Conservation (phyloP, 768 basidiomycete genomes). For the Amanita fuliginea region DNA sequence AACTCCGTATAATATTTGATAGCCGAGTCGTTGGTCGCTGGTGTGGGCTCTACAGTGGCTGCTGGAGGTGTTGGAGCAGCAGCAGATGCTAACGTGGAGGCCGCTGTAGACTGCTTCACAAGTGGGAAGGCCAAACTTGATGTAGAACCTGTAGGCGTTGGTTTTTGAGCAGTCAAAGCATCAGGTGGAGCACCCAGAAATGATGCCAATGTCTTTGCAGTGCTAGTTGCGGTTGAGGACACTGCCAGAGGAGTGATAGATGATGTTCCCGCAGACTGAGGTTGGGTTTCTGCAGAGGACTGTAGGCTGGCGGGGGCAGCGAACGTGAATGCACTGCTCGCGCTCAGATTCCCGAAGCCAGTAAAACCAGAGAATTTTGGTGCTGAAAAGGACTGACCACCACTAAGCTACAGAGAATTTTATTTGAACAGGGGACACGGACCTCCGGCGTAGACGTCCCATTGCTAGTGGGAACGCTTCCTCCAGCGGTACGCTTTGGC, state of each 20-base stretch:
- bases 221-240: constrained; percentile 26
- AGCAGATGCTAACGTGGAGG: not conserved
- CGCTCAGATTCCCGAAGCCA: constrained; percentile 34
- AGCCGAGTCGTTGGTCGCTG: constrained; percentile 19
- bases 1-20: constrained; percentile 56
- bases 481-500: constrained; percentile 35
- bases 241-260: constrained; percentile 9
- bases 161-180: constrained; percentile 6
- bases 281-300: constrained; percentile 8
- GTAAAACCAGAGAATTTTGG: constrained; percentile 41
- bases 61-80: constrained; percentile 1
- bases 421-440: constrained; percentile 3
- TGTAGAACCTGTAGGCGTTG: not conserved
- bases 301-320: constrained; percentile 11
- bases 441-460: constrained; percentile 12
- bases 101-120: constrained; percentile 1
- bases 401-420: constrained; percentile 4
- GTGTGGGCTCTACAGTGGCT: constrained; percentile 13
- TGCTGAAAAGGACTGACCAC: constrained; percentile 15
- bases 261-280: constrained; percentile 6
- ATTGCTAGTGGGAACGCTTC: constrained; percentile 13
- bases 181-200: constrained; percentile 21
- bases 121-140: constrained; percentile 1
- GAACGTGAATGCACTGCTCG: constrained; percentile 30
- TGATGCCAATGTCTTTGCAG: constrained; percentile 43